Evolutionary conservation across 345 rosid genomes (phyloP), one percentile per base, ranked within the genome.

Genomic region (Eucalyptus virginea): DNA sequence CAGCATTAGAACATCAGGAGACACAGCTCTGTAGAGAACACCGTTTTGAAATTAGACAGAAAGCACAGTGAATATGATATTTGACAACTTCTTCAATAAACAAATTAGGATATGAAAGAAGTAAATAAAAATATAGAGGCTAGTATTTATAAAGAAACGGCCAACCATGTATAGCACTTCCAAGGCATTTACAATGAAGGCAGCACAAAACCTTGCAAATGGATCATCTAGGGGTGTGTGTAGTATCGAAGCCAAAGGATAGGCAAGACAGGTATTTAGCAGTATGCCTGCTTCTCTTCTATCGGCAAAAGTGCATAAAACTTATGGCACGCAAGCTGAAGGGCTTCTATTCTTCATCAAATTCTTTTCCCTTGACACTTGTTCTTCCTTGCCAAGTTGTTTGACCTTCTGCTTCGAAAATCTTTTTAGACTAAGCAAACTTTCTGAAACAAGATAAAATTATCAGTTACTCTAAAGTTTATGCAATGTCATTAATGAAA

Each of bases 21-120:
- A 95, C 85, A 95, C 95, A 47, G 98, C 96, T 96, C 99, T 95
- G 91, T 92, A 96, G 92, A 97, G 96, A 89, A 97, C 88, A 56
- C 92, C 93, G 30, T 92, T 94, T 95, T 98, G 96, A 83, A 92
- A 90, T 91, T 88, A 88, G 83, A 91, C 67, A 9, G 28, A 88
- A 50, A 62, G 8, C 89, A 56, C 88, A 14, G 44, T 32, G 83
- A 52, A 87, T 60, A 77, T 19, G 34, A 89, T 90, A 51, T 26
- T 9, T 11, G 23, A 88, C 34, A 52, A 51, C 62, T 52, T 50
- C 52, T 50, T 47, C 81, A 42, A 69, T n/a, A 45, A 85, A 30
- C 52, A 50, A 34, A 51, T 87, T 37, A 87, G 13, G 81, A 77
- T 45, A 81, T 23, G 51, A 88, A 83, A 87, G 81, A 50, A 56